These are phyloP conservation scores for Fusarium sacchari DNA, from an alignment of 2,329 filamentous ascomycete genomes.

Conservation along the genomic window DNA sequence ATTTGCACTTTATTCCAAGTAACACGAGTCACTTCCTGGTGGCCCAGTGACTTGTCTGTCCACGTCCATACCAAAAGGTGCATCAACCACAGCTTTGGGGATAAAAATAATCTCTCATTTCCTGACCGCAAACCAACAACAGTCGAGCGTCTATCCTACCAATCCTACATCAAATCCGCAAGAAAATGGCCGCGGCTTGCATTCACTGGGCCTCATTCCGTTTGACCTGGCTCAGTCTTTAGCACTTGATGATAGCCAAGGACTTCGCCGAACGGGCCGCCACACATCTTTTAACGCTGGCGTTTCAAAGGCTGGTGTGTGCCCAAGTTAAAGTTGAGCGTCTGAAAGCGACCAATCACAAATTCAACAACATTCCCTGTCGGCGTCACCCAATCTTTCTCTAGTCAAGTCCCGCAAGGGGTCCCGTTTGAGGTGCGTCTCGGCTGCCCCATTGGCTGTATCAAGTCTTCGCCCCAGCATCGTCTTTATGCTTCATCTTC, in stretches of 20 bases:
- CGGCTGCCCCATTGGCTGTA: slow-evolving; percentile 35
- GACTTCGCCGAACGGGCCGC: slow-evolving; percentile 32
- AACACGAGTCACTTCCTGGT: slow-evolving; percentile 5
- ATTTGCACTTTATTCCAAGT: slow-evolving; percentile 2
- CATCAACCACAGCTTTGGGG: background rate
- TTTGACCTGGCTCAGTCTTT: background rate
- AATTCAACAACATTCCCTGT: slow-evolving; percentile 43
- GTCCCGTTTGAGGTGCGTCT: slow-evolving; percentile 43
- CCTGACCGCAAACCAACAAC: slow-evolving; percentile 11
- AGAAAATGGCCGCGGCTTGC: slow-evolving; percentile 6
- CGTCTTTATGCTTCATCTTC: slow-evolving; percentile 39
- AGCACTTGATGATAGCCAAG: background rate
- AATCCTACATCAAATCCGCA: slow-evolving; percentile 34
- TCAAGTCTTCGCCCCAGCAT: slow-evolving; percentile 32
- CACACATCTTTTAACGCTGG: slow-evolving; percentile 39
- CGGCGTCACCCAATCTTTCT: slow-evolving; percentile 40
- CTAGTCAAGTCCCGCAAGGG: slow-evolving; percentile 16
- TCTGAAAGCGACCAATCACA: slow-evolving; percentile 48
- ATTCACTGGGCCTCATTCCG: slow-evolving; percentile 31
- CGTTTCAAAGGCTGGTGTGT: slow-evolving; percentile 46
- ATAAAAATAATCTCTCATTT: slow-evolving; percentile 4
- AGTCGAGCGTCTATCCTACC: slow-evolving; percentile 42
- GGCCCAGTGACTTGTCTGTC: background rate
- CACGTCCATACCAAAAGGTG: background rate
- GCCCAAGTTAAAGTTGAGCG: slow-evolving; percentile 49